Conservation (phyloP, 2,329 filamentous ascomycete genomes). For the Botrytis fabae region DNA sequence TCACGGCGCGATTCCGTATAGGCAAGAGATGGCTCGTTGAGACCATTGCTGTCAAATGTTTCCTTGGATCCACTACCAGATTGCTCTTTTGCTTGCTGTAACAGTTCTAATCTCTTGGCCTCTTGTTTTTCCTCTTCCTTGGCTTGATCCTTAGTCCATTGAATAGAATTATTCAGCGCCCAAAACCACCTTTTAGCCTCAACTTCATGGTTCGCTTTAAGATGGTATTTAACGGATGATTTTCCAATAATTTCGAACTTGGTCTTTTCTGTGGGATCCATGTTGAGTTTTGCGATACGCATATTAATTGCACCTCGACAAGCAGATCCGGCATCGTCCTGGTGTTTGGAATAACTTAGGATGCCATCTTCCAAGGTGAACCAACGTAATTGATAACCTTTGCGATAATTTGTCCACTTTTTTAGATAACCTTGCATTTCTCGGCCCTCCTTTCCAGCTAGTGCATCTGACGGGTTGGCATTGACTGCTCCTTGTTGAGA, state of each 20-base stretch:
- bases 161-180: constrained; percentile 97
- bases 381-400: constrained; percentile 94
- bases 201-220: constrained; percentile 97
- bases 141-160: constrained; percentile 96
- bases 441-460: constrained; percentile 79
- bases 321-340: constrained; percentile 93
- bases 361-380: constrained; percentile 98
- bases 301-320: constrained; percentile 99
- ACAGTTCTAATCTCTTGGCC: constrained; percentile 69
- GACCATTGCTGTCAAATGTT: constrained; percentile 28
- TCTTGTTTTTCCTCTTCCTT: constrained; percentile 82
- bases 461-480: constrained; percentile 56
- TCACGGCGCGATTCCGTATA: constrained; percentile 46
- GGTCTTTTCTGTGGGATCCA: constrained; percentile 96
- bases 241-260: constrained; percentile 98
- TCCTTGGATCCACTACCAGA: constrained; percentile 44
- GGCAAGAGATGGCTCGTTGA: constrained; percentile 32
- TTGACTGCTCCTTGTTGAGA: constrained; percentile 53
- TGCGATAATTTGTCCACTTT: constrained; percentile 99
- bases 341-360: constrained; percentile 97
- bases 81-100: constrained; percentile 80
- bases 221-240: constrained; percentile 95
- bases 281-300: constrained; percentile 90
- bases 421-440: constrained; percentile 99
- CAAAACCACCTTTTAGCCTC: constrained; percentile 99